A percentile compares a stretch with the other conserved stretches of the same genome.
These are phyloP conservation scores for Boletus insuetus DNA, from an alignment of 768 basidiomycete species.

Conservation along the genomic window DNA sequence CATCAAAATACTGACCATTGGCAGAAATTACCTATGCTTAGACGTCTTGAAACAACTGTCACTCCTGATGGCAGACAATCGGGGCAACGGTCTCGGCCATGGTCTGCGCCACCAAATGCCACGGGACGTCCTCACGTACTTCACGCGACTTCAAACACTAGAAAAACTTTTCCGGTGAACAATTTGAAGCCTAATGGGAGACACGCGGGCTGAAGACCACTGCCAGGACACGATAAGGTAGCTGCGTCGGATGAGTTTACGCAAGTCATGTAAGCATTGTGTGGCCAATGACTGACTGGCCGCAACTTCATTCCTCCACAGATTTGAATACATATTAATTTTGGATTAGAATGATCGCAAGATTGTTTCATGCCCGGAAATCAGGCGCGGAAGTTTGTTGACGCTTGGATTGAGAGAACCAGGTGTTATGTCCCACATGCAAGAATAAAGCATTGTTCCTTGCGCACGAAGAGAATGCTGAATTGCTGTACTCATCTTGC, in stretches of 20 bases:
- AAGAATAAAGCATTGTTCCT: not conserved
- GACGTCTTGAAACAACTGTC: constrained; percentile 47
- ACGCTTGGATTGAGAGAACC: not conserved
- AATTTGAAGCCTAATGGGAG: constrained; percentile 7
- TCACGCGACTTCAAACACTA: constrained; percentile 17
- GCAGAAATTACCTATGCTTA: constrained; percentile 35
- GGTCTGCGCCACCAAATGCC: constrained; percentile 26
- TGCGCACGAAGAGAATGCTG: not conserved
- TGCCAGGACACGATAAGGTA: not conserved
- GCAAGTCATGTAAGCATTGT: constrained; percentile 11
- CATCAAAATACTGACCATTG: constrained; percentile 8
- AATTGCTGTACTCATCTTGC: constrained; percentile 5
- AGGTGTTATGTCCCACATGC: constrained; percentile 7
- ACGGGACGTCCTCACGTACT: constrained; percentile 16
- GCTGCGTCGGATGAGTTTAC: constrained; percentile 8
- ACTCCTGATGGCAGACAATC: constrained; percentile 43
- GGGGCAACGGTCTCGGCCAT: constrained; percentile 25
- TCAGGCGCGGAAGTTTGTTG: constrained; percentile 7
- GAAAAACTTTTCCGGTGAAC: constrained; percentile 17
- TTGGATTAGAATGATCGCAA: constrained; percentile 16
- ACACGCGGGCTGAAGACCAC: constrained; percentile 9
- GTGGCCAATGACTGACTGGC: constrained; percentile 1
- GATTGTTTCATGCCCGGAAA: constrained; percentile 26
- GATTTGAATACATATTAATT: constrained; percentile 17
- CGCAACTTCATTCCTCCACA: constrained; percentile 4